Evolutionary conservation across 179 eudicot species (phyloP).

Genomic region (Beta macrorhiza): DNA sequence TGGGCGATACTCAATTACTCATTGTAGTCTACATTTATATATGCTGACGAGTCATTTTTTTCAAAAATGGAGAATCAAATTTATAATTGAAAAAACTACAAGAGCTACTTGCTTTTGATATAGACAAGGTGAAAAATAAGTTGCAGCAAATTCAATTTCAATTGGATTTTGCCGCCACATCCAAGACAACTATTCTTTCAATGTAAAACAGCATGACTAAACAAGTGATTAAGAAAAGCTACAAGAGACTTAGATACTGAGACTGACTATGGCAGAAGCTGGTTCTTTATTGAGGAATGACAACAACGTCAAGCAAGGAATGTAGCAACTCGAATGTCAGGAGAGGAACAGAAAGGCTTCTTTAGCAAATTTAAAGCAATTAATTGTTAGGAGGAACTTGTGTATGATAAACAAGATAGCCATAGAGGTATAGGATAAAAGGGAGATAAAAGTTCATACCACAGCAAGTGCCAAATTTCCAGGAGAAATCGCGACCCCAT

Average conservation of each 20-base stretch:
- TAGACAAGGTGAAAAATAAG: not conserved
- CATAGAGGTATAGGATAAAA: not conserved
- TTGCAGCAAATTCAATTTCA: not conserved
- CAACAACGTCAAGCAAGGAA: not conserved
- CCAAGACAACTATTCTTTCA: not conserved
- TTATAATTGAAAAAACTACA: not conserved
- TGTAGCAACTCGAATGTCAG: not conserved
- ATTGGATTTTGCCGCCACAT: too few species aligned
- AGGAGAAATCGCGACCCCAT: slow-evolving; percentile 83
- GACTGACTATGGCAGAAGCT: not conserved
- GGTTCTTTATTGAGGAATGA: not conserved
- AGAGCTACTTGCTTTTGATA: not conserved
- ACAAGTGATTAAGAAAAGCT: not conserved
- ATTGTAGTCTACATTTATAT: not conserved
- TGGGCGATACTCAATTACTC: not conserved
- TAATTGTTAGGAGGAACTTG: not conserved
- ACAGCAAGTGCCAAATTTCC: slow-evolving; percentile 82
- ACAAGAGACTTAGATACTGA: too few species aligned
- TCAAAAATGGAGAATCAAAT: not conserved
- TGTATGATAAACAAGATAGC: slow-evolving; percentile 9
- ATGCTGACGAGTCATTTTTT: not conserved
- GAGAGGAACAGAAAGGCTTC: not conserved
- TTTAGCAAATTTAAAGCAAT: not conserved
- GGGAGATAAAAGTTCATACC: slow-evolving; percentile 44
- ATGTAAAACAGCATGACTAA: not conserved